Evolutionary conservation across 352 stramenopile genomes (phyloP).

Genomic region (Pythium biforme): DNA sequence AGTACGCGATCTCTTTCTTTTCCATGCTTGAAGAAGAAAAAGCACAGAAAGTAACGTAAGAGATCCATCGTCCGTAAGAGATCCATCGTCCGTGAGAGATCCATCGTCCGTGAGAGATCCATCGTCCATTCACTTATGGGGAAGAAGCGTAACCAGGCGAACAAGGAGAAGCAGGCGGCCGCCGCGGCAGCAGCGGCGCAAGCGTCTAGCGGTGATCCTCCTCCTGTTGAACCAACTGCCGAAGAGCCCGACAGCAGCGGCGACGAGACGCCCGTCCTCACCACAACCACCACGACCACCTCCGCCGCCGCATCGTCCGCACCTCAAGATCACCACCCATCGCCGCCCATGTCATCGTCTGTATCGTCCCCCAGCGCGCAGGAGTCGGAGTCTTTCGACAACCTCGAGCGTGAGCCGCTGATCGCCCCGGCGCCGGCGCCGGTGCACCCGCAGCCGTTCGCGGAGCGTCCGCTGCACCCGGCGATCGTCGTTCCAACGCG

Average conservation of each 20-base stretch:
- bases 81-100: conserved; percentile 11
- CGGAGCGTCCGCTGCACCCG: conserved; percentile 19
- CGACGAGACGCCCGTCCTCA: neutral
- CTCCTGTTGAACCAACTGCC: neutral
- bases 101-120: conserved; percentile 11
- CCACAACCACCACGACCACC: neutral
- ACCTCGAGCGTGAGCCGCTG: neutral
- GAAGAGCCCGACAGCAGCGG: neutral
- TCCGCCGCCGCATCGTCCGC: neutral
- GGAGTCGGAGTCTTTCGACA: neutral
- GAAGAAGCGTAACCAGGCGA: conserved; percentile 24
- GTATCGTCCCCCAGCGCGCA: neutral
- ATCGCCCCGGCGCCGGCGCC: conserved; percentile 2
- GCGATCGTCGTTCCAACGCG: conserved; percentile 19
- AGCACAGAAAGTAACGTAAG: neutral
- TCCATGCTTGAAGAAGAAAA: conserved; percentile 5
- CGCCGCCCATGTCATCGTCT: neutral
- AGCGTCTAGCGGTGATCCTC: neutral
- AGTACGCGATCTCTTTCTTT: conserved; percentile 24
- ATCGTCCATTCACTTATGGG: conserved; percentile 9
- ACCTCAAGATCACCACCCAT: neutral
- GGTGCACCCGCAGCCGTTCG: conserved; percentile 21
- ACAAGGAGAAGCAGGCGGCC: conserved; percentile 12
- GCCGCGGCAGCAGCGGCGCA: neutral
- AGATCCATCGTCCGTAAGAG: conserved; percentile 5